Percentiles rank a stretch among this genome's conserved stretches.
These are phyloP conservation scores for Alternaria sp. DNA, from an alignment of 2,329 filamentous ascomycete species.

Conservation along the genomic window DNA sequence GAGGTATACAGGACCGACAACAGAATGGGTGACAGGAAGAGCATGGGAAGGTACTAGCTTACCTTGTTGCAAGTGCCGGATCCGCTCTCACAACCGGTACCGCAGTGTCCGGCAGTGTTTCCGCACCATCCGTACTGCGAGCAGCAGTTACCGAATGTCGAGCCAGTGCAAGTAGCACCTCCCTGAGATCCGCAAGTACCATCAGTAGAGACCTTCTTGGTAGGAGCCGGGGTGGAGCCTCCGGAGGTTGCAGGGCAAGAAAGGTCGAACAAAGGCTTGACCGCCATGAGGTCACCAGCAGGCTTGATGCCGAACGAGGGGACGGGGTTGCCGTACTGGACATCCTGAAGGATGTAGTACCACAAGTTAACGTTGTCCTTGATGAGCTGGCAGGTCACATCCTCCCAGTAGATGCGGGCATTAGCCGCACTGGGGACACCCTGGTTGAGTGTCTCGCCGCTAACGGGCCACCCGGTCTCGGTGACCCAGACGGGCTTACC, in stretches of 20 bases:
- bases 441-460: constrained; percentile 66
- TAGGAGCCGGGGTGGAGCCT: not conserved
- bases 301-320: constrained; percentile 77
- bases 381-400: constrained; percentile 76
- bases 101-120: constrained; percentile 17
- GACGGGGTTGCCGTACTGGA: constrained; percentile 64
- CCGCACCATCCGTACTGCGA: constrained; percentile 23
- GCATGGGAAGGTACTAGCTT: too few relatives aligned
- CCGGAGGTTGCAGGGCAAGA: constrained; percentile 39
- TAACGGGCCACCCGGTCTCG: constrained; percentile 87
- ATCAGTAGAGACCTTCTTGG: constrained; percentile 15
- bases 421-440: constrained; percentile 72
- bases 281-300: constrained; percentile 40
- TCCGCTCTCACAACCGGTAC: constrained; percentile 12
- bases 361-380: constrained; percentile 64
- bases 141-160: constrained; percentile 23
- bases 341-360: constrained; percentile 81
- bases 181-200: constrained; percentile 16
- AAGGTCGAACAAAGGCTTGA: constrained; percentile 47
- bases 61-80: not conserved
- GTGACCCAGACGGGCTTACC: constrained; percentile 84
- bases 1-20: too few relatives aligned
- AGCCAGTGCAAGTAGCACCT: constrained; percentile 17
- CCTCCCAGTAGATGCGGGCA: constrained; percentile 81
- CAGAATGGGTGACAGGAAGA: too few relatives aligned